Conservation (phyloP, 768 basidiomycete genomes). For the Xanthoconium purpureum region DNA sequence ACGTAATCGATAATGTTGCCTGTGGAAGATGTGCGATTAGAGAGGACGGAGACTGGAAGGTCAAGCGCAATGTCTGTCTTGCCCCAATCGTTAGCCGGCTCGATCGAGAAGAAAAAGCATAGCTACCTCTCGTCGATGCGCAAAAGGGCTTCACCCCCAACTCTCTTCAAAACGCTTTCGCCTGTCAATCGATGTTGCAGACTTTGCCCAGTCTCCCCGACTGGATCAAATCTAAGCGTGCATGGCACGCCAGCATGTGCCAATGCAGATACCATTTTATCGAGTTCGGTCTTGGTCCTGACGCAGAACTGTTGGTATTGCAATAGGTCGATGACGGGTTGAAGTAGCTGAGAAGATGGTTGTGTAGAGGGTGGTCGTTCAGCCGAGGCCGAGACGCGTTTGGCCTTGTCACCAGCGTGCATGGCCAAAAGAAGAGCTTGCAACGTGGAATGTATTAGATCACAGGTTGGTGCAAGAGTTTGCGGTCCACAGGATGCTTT, state of each 20-base stretch:
- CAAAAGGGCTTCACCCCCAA: slow-evolving; percentile 72
- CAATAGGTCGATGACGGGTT: slow-evolving; percentile 72
- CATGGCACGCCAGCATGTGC: slow-evolving; percentile 52
- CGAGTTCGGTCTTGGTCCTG: slow-evolving; percentile 57
- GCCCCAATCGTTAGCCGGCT: background rate
- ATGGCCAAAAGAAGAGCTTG: slow-evolving; percentile 62
- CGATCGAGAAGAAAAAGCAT: background rate
- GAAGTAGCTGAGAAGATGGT: slow-evolving; percentile 52
- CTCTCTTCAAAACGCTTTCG: slow-evolving; percentile 36
- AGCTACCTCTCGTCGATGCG: slow-evolving; percentile 65
- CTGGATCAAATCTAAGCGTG: slow-evolving; percentile 54
- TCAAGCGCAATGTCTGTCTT: slow-evolving; percentile 74
- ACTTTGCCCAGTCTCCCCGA: slow-evolving; percentile 65
- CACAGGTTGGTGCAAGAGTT: slow-evolving; percentile 43
- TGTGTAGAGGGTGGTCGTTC: slow-evolving; percentile 24
- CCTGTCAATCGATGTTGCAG: slow-evolving; percentile 48
- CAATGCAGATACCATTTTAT: slow-evolving; percentile 48
- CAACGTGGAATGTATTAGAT: slow-evolving; percentile 64
- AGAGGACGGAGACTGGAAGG: slow-evolving; percentile 70
- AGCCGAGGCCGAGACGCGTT: slow-evolving; percentile 34
- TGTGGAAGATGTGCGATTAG: slow-evolving; percentile 78
- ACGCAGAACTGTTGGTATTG: slow-evolving; percentile 77
- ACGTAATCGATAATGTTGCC: slow-evolving; percentile 69
- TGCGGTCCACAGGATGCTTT: slow-evolving; percentile 9
- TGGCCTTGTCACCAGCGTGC: slow-evolving; percentile 49